These are phyloP conservation scores for Closterium sp. DNA, from an alignment of 139 green algal genomes.

Conservation along the genomic window DNA sequence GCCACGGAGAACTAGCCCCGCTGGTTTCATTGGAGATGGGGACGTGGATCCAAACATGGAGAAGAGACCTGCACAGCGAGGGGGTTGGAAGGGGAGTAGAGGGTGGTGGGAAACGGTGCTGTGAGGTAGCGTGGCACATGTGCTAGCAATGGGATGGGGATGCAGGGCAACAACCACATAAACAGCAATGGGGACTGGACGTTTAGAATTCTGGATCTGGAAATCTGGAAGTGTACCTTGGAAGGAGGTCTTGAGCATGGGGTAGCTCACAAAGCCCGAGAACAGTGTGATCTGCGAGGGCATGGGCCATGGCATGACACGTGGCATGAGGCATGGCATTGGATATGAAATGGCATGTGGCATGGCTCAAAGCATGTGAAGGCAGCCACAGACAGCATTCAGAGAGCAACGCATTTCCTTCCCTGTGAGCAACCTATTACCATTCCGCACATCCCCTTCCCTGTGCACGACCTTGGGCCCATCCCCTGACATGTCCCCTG, in stretches of 20 bases:
- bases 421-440: neutral
- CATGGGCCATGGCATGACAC: neutral
- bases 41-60: neutral
- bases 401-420: neutral
- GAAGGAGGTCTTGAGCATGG: constrained; percentile 36
- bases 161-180: neutral
- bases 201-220: neutral
- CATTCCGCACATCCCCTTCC: neutral
- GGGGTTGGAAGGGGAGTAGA: neutral
- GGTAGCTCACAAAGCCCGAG: constrained; percentile 62
- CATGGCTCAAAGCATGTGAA: no score
- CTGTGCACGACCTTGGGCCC: neutral
- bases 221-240: no score
- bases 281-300: constrained; percentile 51
- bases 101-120: neutral
- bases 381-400: no score
- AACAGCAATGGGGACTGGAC: neutral
- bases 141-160: neutral
- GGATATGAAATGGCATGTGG: no score
- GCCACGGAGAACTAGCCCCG: neutral
- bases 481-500: neutral
- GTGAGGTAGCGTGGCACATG: no score
- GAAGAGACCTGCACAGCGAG: neutral
- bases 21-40: neutral
- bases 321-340: neutral